Base-by-base conservation (phyloP, 2,329 filamentous ascomycete genomes). In the Diaporthe australafricana region DNA sequence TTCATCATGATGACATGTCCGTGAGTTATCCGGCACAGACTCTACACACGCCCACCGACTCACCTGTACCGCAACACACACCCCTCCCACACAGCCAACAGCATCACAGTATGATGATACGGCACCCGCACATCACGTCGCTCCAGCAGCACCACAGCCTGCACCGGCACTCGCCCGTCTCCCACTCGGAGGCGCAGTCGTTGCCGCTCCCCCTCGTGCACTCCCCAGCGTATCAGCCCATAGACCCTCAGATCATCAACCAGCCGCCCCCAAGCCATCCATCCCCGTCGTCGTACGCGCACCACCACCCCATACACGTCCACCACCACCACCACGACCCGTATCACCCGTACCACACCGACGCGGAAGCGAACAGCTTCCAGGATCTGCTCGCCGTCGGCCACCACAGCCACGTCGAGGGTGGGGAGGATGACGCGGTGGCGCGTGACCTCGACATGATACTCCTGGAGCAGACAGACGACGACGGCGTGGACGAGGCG, bases 191-290 rank as follows among this genome's bases (percentile, higher is more conserved):
- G 20, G 48, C 76, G 78, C 60, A 77, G 78, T 60, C 72, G 75
- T 32, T 77, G 75, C 40, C 73, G 73, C 72, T 70, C 72, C 60
- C 74, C 75, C 35, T 73, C 75, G 50, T 75, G 74, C 72, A 76
- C 73, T 47, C 74, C 75, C 72, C 76, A 38, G 80, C 84, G 35
- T 87, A 87, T 77, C 86, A 89, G 68, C 88, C 87, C 32, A 89
- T 90, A 78, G 88, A 90, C 76, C 88, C 88, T n/a, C 87, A 88
- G 75, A 89, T 90, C 68, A 89, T 89, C 75, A 85, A 82, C 56
- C 84, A 86, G 66, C 76, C 81, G 1, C 74, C 78, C 76, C 30
- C 77, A 79, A 47, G 76, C 79, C 35, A 75, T 73, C 35, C 78
- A 75, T 55, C 77, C 60, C 78, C 67, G 80, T 70, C 77, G 79